A percentile compares a stretch with the other conserved stretches of the same genome.
phyloP scores from a whole-genome alignment of 2,329 filamentous ascomycete species.

The Claviceps cyperi region DNA sequence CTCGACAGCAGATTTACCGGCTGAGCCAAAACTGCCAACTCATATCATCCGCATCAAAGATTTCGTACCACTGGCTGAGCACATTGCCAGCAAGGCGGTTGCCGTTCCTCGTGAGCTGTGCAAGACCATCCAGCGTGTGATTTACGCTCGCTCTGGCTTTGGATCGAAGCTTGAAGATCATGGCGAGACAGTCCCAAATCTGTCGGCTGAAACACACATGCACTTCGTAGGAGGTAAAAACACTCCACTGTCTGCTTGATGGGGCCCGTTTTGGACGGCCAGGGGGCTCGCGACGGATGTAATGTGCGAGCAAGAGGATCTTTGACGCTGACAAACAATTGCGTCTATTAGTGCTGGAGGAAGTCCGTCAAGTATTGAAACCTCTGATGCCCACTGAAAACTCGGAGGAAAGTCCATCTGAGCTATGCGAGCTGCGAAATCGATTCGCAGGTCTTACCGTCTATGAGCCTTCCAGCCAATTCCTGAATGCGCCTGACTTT shows the following conservation, averaged over 20 bases:
- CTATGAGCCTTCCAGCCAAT: slow-evolving; percentile 23
- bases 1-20: background rate
- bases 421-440: slow-evolving; percentile 11
- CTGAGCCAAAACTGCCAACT: slow-evolving; percentile 7
- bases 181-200: slow-evolving; percentile 7
- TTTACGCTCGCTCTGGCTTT: slow-evolving; percentile 19
- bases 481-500: slow-evolving; percentile 17
- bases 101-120: slow-evolving; percentile 17
- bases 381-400: slow-evolving; percentile 8
- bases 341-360: slow-evolving; percentile 14
- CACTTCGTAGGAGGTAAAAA: slow-evolving; percentile 10
- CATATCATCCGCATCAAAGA: slow-evolving; percentile 23
- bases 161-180: slow-evolving; percentile 7
- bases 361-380: slow-evolving; percentile 18
- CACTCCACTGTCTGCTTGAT: slow-evolving; percentile 14
- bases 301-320: background rate
- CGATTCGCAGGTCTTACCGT: slow-evolving; percentile 21
- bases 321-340: slow-evolving; percentile 6
- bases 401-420: background rate
- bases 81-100: slow-evolving; percentile 5
- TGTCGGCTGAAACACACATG: slow-evolving; percentile 10
- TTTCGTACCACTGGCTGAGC: slow-evolving; percentile 22
- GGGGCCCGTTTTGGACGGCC: background rate
- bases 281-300: too few species aligned
- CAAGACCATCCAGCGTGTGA: slow-evolving; percentile 22